Conservation (phyloP, 2,329 filamentous ascomycete genomes). For the Microdochium bolleyi region DNA sequence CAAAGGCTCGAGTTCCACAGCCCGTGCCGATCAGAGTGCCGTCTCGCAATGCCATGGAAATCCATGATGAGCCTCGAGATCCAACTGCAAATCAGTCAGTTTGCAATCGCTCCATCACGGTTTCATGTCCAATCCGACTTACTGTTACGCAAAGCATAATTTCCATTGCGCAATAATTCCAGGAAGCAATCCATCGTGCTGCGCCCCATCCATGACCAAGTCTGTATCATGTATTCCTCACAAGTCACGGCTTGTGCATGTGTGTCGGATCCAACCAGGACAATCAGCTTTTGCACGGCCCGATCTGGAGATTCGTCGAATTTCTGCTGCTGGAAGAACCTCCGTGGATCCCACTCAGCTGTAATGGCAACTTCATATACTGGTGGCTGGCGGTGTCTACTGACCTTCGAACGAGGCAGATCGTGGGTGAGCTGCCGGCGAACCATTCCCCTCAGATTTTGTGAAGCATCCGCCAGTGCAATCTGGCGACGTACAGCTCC, state of each 20-base stretch:
- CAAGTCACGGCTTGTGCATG: background rate
- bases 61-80: background rate
- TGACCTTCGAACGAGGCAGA: too few species aligned
- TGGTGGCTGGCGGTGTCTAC: background rate
- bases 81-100: background rate
- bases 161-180: too few species aligned
- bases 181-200: background rate
- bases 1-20: background rate
- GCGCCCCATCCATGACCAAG: background rate
- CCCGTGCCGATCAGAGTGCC: background rate
- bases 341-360: background rate
- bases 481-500: background rate
- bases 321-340: background rate
- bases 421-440: too few species aligned
- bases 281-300: background rate
- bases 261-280: background rate
- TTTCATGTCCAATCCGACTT: too few species aligned
- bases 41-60: background rate
- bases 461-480: too few species aligned
- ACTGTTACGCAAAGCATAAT: too few species aligned
- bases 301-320: background rate
- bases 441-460: too few species aligned
- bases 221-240: background rate
- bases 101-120: too few species aligned
- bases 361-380: background rate